These are phyloP conservation scores for Scleroderma bovista DNA, from an alignment of 768 basidiomycete species.

Conservation along the genomic window DNA sequence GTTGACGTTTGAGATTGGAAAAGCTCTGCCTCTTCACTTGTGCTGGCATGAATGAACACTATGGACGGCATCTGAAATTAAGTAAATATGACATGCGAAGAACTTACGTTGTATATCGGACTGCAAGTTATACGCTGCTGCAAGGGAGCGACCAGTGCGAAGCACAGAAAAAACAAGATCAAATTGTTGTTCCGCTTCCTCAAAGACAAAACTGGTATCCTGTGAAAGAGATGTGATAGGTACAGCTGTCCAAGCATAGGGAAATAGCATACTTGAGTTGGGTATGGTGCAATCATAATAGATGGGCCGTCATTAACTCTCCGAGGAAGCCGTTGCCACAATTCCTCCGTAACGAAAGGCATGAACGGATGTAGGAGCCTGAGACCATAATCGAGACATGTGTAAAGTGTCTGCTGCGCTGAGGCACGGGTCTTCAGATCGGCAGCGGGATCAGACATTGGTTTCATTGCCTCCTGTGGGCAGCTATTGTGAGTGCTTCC, in stretches of 20 bases:
- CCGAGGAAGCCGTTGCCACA: conserved; percentile 94
- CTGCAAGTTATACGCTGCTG: conserved; percentile 86
- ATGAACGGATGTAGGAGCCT: conserved; percentile 95
- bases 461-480: conserved; percentile 93
- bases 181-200: conserved; percentile 77
- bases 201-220: conserved; percentile 57
- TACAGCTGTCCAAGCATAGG: not conserved
- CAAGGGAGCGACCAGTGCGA: conserved; percentile 76
- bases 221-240: conserved; percentile 21
- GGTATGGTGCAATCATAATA: conserved; percentile 87
- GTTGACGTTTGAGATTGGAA: conserved; percentile 72
- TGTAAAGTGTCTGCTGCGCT: conserved; percentile 94
- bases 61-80: conserved; percentile 3
- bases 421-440: conserved; percentile 61
- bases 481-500: not conserved
- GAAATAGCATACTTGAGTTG: conserved; percentile 56
- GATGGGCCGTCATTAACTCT: conserved; percentile 76
- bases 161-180: conserved; percentile 79
- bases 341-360: conserved; percentile 98
- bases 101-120: conserved; percentile 69
- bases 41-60: conserved; percentile 79
- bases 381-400: conserved; percentile 86
- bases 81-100: not conserved
- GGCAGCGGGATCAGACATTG: conserved; percentile 82
- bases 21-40: conserved; percentile 54